Base-by-base conservation (phyloP, 2,329 filamentous ascomycete genomes). In the Claviceps paspali region DNA sequence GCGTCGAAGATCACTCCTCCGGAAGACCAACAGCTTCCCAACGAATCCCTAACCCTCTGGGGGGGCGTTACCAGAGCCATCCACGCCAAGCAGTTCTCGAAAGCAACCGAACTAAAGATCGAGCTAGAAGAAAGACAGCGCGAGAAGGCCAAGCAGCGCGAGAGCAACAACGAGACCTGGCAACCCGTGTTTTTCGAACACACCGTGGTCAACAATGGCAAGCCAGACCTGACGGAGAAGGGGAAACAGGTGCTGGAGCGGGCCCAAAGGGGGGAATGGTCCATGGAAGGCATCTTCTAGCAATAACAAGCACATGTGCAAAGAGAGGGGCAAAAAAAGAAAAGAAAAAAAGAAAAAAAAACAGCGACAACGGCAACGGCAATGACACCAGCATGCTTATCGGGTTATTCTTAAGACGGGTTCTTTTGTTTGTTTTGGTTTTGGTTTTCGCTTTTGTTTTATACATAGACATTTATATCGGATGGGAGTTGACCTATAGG, bases 41-140 rank as follows among this genome's bases (percentile, higher is more conserved):
- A 98, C 56, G 91, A 98, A 61, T 92, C 83, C 2, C 73, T 91
- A 45, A 77, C 73, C 40, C 81, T 94, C 54, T 98, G 91, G 91
- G 70, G 76, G 24, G 74, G 73, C 18, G 88, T 98, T 31, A 96
- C 91, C 14, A 70, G 82, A 36, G 85, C 87, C 26, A 96, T 98
- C 51, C 58, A 73, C 17, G 64, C 76, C 43, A 92, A 87, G 60
- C 84, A 93, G 54, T 98, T 77, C 58, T 72, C 71, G 29, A 76
- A 81, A 45, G 91, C 91, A 6, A 98, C 91, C 17, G 75, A 72
- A 15, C 64, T 91, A 43, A 98, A 98, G 64, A 76, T 85, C 42
- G 85, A 93, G 50, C 73, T 98, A 9, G 91, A 98, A 58, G 91
- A 98, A 57, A 68, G 70, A 30, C 91, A 98, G 62, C 71, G 91